A percentile compares a stretch with the other conserved stretches of the same genome.
These are phyloP conservation scores for Phoma sp. DNA, from an alignment of 2,329 filamentous ascomycete genomes.

Conservation along the genomic window DNA sequence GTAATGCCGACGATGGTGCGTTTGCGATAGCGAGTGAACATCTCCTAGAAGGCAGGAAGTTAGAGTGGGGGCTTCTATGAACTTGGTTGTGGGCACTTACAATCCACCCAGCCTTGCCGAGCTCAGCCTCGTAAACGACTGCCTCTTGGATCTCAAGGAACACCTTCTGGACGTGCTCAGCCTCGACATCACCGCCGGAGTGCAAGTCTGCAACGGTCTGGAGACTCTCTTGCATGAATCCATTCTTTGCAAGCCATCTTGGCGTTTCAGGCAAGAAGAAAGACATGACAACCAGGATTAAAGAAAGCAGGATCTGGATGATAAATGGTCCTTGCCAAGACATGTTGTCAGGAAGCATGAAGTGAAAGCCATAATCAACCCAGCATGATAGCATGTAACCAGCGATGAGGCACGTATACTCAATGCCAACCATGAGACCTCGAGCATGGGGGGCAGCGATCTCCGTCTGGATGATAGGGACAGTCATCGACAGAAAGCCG, in stretches of 20 bases:
- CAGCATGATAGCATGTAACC: constrained; percentile 53
- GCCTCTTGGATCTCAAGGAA: constrained; percentile 51
- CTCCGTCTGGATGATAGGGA: constrained; percentile 49
- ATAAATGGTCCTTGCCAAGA: constrained; percentile 46
- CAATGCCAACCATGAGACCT: constrained; percentile 52
- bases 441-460: constrained; percentile 48
- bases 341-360: constrained; percentile 42
- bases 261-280: constrained; percentile 52
- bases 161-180: constrained; percentile 46
- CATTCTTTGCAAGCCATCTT: constrained; percentile 53
- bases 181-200: constrained; percentile 45
- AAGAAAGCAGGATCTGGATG: constrained; percentile 44
- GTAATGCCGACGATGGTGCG: constrained; percentile 53
- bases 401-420: constrained; percentile 48
- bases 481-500: constrained; percentile 47
- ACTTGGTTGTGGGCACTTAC: constrained; percentile 24
- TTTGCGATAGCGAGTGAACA: constrained; percentile 54
- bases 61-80: not conserved
- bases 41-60: constrained; percentile 36
- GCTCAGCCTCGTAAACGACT: constrained; percentile 46
- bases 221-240: constrained; percentile 49
- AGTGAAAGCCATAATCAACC: constrained; percentile 51
- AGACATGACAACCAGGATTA: constrained; percentile 46
- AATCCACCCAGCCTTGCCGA: constrained; percentile 45
- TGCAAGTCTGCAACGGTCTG: constrained; percentile 54